Evolutionary conservation across 441 rosid genomes (phyloP).

Genomic region (Theobroma grandiflorum): DNA sequence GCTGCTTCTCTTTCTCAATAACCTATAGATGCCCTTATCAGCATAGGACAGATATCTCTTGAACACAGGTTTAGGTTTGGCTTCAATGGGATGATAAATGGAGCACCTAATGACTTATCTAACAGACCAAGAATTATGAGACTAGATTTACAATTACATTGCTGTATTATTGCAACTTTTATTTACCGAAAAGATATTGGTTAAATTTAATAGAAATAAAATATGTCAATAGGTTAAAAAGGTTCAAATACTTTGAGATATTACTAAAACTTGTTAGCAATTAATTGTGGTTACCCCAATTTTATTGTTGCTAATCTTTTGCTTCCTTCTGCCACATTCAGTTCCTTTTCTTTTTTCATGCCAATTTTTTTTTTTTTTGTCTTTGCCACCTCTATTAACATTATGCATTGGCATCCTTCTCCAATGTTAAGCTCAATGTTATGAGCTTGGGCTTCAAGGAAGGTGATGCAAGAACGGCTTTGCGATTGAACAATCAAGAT

Average conservation of each 20-base stretch:
- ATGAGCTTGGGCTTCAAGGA: conserved; percentile 85
- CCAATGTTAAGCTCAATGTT: conserved; percentile 36
- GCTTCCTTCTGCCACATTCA: neutral
- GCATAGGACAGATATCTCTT: neutral
- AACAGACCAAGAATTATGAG: neutral
- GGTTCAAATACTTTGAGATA: neutral
- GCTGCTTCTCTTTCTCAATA: neutral
- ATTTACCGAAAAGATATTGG: neutral
- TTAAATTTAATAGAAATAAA: neutral
- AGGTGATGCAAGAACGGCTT: conserved; percentile 74
- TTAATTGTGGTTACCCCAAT: neutral
- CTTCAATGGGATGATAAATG: neutral
- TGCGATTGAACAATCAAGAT: conserved; percentile 80
- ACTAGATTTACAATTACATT: neutral
- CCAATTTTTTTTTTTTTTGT: neutral
- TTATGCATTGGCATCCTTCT: neutral
- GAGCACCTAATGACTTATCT: neutral
- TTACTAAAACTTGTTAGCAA: neutral
- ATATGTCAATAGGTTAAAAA: neutral
- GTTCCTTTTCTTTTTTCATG: neutral
- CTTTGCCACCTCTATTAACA: neutral
- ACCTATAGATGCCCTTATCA: neutral
- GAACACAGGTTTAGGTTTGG: neutral
- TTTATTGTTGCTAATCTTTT: conserved; percentile 11
- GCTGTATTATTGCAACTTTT: neutral